Percentiles rank a stretch among this genome's conserved stretches.
Conservation (phyloP, 1,139 yeast genomes). For the Protomyces inundatus region DNA sequence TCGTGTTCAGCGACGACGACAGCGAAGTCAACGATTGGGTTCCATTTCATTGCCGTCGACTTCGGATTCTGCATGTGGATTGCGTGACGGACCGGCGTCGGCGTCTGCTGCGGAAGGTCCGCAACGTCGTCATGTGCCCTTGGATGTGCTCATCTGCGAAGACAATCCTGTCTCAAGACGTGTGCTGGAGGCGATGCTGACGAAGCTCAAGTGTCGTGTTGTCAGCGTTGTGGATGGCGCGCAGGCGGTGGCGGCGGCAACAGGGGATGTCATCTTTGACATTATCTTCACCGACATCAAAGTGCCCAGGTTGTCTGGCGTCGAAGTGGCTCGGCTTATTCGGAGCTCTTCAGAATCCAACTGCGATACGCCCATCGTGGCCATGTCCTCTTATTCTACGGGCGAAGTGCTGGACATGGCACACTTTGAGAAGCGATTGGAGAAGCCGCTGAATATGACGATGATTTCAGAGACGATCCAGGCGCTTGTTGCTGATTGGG, state of each 20-base stretch:
- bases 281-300: conserved; percentile 71
- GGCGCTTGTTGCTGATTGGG: conserved; percentile 11
- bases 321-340: conserved; percentile 73
- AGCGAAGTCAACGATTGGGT: conserved; percentile 44
- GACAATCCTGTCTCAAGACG: conserved; percentile 79
- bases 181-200: conserved; percentile 60
- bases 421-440: conserved; percentile 12
- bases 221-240: conserved; percentile 76
- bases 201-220: conserved; percentile 71
- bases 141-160: conserved; percentile 78
- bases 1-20: conserved; percentile 56
- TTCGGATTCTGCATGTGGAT: too few relatives aligned
- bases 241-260: conserved; percentile 73
- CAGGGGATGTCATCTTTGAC: conserved; percentile 80
- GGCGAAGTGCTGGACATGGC: conserved; percentile 13
- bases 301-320: conserved; percentile 57
- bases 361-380: conserved; percentile 69
- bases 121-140: conserved; percentile 32
- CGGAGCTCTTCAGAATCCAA: conserved; percentile 72
- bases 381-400: conserved; percentile 56
- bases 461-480: conserved; percentile 4
- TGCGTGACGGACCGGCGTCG: not conserved
- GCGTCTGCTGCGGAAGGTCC: not conserved
- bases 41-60: conserved; percentile 28
- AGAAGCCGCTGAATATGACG: conserved; percentile 14